Evolutionary conservation across 2,329 filamentous ascomycete genomes (phyloP), one percentile per base, ranked within the genome.

Genomic region (Penicillium decumbens): DNA sequence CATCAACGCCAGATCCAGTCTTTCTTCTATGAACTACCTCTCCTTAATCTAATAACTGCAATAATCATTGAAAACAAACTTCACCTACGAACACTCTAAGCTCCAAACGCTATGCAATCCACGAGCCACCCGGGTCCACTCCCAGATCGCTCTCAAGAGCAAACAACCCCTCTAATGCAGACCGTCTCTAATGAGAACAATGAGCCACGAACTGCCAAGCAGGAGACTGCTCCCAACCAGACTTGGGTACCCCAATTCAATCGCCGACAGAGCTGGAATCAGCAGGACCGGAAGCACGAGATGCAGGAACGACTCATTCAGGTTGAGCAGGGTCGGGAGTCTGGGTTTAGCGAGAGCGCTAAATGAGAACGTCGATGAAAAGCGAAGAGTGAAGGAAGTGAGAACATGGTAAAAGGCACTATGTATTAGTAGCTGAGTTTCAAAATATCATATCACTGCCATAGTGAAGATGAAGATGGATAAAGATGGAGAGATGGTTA

Each of bases 221-320:
- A 23, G 24, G 41, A 50, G 10, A 25, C 24, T 12, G 37, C 4
- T 20, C 39, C 46, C n/a, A 41, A 51, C 30, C 51, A 66, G 47
- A 42, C 47, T 1, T 70, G 68, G 66, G 60, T 59, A 38, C 68
- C 69, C 3, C 55, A 32, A 37, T 41, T 63, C 35, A 57, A 60
- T 37, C 65, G 64, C 15, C 57, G 57, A 13, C 67, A 67, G 47
- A 71, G 66, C 50, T 72, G 68, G 68, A 69, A 60, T 47, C 53
- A 61, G 39, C 57, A 72, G 55, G 83, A 87, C 67, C 76, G 81
- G 43, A 83, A 86, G 65, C 79, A 82, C 62, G 45, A 80, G 41
- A 71, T 71, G 4, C 75, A 82, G 57, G 69, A 73, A 30, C 72
- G 60, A 51, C 46, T 67, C 48, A 51, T 66, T 29, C 49, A 53